A percentile compares a stretch with the other conserved stretches of the same genome.
Evolutionary conservation across 1,139 yeast species (phyloP).

Genomic region (Geotrichum australiense): DNA sequence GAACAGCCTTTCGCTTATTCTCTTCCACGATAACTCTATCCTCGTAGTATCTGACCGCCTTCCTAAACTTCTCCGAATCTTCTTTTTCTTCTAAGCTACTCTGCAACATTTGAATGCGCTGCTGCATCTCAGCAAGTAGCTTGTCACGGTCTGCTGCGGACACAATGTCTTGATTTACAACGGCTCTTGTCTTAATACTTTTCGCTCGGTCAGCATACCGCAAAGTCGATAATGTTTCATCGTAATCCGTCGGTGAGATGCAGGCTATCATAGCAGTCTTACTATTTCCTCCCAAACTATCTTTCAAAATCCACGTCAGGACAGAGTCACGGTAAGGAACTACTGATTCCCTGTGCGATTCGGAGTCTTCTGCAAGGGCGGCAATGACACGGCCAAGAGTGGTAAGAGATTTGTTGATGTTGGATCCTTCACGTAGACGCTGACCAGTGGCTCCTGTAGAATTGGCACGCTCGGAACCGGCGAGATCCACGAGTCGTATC

Average conservation of each 20-base stretch:
- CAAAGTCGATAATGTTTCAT: conserved; percentile 65
- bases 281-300: conserved; percentile 66
- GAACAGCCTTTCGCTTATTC: conserved; percentile 33
- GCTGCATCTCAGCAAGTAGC: conserved; percentile 38
- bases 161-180: conserved; percentile 40
- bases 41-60: conserved; percentile 39
- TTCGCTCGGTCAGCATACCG: conserved; percentile 73
- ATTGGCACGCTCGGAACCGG: conserved; percentile 69
- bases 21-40: conserved; percentile 38
- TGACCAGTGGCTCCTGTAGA: conserved; percentile 60
- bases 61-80: conserved; percentile 30
- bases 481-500: conserved; percentile 67
- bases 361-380: conserved; percentile 41
- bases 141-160: conserved; percentile 36
- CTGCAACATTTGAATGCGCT: conserved; percentile 37
- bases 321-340: conserved; percentile 70
- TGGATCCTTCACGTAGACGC: conserved; percentile 64
- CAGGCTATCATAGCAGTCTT: conserved; percentile 73
- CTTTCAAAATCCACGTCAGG: conserved; percentile 65
- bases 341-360: conserved; percentile 30
- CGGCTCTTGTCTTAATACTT: conserved; percentile 57
- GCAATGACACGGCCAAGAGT: conserved; percentile 72
- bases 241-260: conserved; percentile 66
- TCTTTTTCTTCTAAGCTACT: conserved; percentile 27
- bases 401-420: conserved; percentile 67